phyloP scores from a whole-genome alignment of 768 basidiomycete genomes.

The Lyophyllum atratum region DNA sequence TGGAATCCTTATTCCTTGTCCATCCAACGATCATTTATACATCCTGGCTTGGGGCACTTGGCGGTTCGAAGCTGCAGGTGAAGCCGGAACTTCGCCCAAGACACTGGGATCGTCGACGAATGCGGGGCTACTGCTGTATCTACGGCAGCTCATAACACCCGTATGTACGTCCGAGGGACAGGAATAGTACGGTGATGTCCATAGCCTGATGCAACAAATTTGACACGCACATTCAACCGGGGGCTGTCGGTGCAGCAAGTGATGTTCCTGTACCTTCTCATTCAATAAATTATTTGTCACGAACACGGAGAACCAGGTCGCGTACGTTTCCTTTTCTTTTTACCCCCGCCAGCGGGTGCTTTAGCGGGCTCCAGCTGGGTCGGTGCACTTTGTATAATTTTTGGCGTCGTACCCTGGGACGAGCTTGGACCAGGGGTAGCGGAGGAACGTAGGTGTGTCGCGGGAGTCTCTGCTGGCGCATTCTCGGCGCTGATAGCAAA shows the following conservation, averaged over 20 bases:
- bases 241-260: constrained; percentile 32
- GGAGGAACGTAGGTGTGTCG: constrained; percentile 35
- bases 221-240: constrained; percentile 21
- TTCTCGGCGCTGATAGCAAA: constrained; percentile 32
- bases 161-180: not conserved
- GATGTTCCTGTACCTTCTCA: constrained; percentile 35
- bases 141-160: not conserved
- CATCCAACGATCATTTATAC: not conserved
- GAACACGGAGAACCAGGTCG: constrained; percentile 9
- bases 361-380: constrained; percentile 50
- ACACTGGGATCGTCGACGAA: not conserved
- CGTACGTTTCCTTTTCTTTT: constrained; percentile 80
- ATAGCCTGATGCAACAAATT: not conserved
- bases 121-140: not conserved
- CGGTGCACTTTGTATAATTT: constrained; percentile 33
- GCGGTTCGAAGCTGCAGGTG: not conserved
- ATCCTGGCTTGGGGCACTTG: not conserved
- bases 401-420: constrained; percentile 29
- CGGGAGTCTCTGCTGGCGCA: constrained; percentile 31
- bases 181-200: not conserved
- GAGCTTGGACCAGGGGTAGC: constrained; percentile 41
- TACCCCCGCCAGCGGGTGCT: constrained; percentile 52
- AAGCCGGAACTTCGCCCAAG: not conserved
- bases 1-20: not conserved
- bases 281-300: constrained; percentile 1